Conservation (phyloP, 2,329 filamentous ascomycete species). For the Cladorrhinum sp. region DNA sequence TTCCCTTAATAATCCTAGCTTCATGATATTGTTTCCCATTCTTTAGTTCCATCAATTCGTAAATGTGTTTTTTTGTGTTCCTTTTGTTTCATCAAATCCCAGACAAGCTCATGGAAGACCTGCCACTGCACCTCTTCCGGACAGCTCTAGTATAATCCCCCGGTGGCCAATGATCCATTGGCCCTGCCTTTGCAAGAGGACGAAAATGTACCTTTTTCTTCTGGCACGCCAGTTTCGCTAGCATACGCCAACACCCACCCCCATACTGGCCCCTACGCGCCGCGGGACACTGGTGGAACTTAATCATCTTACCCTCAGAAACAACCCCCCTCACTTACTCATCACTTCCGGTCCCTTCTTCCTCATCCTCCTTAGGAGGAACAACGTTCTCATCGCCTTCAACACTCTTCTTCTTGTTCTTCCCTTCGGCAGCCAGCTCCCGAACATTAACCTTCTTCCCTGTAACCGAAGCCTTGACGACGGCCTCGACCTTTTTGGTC, state of each 20-base stretch:
- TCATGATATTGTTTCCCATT: not conserved
- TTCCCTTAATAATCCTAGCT: not conserved
- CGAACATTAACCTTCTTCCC: conserved; percentile 21
- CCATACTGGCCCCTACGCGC: too few relatives aligned
- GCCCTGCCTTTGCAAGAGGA: too few relatives aligned
- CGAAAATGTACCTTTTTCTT: too few relatives aligned
- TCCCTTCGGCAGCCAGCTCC: conserved; percentile 23
- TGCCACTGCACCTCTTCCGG: not conserved
- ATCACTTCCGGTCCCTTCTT: not conserved
- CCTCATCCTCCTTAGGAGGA: conserved; percentile 29
- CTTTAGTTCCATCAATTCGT: not conserved
- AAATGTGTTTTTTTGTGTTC: not conserved
- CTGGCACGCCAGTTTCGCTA: too few relatives aligned
- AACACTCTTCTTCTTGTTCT: conserved; percentile 15
- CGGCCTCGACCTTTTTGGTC: conserved; percentile 24
- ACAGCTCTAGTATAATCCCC: too few relatives aligned
- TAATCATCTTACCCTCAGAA: too few relatives aligned
- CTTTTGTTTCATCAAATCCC: not conserved
- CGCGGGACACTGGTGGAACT: too few relatives aligned
- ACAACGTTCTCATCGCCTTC: conserved; percentile 21
- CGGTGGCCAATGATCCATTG: too few relatives aligned
- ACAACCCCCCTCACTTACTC: too few relatives aligned
- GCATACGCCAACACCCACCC: too few relatives aligned
- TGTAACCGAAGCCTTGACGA: conserved; percentile 26
- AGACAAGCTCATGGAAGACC: not conserved